Evolutionary conservation across 345 rosid genomes (phyloP).

Genomic region (Boechera stricta): DNA sequence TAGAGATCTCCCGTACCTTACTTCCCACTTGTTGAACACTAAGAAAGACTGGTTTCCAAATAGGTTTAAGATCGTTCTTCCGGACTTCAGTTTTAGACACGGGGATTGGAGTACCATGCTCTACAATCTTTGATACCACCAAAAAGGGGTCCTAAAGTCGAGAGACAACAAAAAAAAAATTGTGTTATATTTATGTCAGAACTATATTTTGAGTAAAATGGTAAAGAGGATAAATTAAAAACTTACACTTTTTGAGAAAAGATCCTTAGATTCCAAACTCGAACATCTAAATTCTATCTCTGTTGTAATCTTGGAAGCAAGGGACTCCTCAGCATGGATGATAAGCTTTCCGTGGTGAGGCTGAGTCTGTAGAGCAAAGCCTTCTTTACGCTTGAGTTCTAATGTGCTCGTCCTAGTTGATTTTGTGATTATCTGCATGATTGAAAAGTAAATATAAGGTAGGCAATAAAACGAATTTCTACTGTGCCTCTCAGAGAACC

Average conservation of each 20-base stretch:
- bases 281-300: conserved; percentile 81
- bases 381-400: conserved; percentile 65
- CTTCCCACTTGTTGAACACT: conserved; percentile 89
- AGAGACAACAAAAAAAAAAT: conserved; percentile 17
- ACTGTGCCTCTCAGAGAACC: background rate
- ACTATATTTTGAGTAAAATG: conserved; percentile 12
- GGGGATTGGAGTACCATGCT: conserved; percentile 67
- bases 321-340: conserved; percentile 87
- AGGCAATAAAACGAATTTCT: background rate
- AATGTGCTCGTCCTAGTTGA: conserved; percentile 55
- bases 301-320: conserved; percentile 67
- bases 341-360: conserved; percentile 66
- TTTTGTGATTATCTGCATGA: conserved; percentile 70
- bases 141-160: conserved; percentile 79
- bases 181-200: conserved; percentile 26
- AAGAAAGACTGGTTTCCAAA: conserved; percentile 76
- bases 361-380: conserved; percentile 47
- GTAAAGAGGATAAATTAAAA: conserved; percentile 28
- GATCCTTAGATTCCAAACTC: conserved; percentile 79
- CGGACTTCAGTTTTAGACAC: conserved; percentile 87
- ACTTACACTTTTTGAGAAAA: conserved; percentile 86
- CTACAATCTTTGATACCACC: conserved; percentile 74
- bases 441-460: conserved; percentile 5
- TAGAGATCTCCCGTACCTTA: conserved; percentile 59
- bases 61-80: conserved; percentile 71